phyloP scores from a whole-genome alignment of 257 asterid species.

The Fraxinus anomala region DNA sequence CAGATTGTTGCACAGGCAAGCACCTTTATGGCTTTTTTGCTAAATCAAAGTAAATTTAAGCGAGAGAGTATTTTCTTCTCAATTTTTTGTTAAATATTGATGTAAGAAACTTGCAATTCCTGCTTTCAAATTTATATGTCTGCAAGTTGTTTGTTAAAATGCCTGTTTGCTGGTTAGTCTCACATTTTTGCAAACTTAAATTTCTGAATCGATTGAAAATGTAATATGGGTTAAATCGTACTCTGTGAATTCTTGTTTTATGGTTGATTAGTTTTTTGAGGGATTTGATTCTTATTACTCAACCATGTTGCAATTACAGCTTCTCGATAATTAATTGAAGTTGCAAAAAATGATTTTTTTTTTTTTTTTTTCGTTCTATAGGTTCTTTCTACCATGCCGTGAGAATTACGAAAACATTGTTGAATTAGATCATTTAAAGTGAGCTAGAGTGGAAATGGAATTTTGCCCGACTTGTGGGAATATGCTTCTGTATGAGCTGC shows the following conservation, averaged over 20 bases:
- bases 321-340: background rate
- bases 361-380: background rate
- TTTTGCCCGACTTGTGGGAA: slow-evolving; percentile 76
- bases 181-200: background rate
- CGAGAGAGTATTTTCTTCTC: background rate
- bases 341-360: background rate
- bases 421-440: background rate
- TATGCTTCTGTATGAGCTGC: slow-evolving; percentile 63
- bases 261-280: background rate
- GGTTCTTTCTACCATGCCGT: background rate
- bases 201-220: background rate
- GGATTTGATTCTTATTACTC: background rate
- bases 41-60: background rate
- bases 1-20: background rate
- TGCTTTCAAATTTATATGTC: background rate
- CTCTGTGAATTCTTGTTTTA: background rate
- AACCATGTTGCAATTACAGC: slow-evolving; percentile 2
- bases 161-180: background rate
- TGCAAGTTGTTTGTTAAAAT: background rate
- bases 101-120: background rate
- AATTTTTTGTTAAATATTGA: background rate
- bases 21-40: background rate
- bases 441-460: slow-evolving; percentile 47
- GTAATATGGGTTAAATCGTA: background rate
- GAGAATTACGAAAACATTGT: background rate